These are phyloP conservation scores for Phytophthora brassicae DNA, from an alignment of 352 stramenopile genomes.

Conservation along the genomic window DNA sequence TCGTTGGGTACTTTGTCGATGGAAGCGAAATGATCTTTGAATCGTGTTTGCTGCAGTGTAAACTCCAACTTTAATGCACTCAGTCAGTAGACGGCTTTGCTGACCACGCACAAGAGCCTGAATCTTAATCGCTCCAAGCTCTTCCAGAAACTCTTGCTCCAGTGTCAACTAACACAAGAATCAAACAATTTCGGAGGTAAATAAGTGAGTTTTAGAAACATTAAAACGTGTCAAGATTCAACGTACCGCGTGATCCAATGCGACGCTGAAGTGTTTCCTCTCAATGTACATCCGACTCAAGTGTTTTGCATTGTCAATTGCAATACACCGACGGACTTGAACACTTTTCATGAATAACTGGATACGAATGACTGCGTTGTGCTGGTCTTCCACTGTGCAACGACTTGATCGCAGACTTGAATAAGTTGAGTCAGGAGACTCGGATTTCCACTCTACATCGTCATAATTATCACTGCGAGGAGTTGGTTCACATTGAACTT, in stretches of 20 bases:
- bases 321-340: slow-evolving; percentile 23
- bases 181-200: background rate
- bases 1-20: slow-evolving; percentile 9
- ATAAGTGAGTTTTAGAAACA: background rate
- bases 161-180: slow-evolving; percentile 27
- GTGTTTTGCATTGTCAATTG: slow-evolving; percentile 29
- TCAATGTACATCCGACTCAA: slow-evolving; percentile 72
- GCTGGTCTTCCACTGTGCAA: background rate
- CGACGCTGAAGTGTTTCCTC: slow-evolving; percentile 48
- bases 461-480: slow-evolving; percentile 10
- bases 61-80: slow-evolving; percentile 46
- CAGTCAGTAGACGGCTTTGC: slow-evolving; percentile 51
- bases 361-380: slow-evolving; percentile 40
- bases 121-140: slow-evolving; percentile 55
- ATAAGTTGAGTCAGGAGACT: background rate
- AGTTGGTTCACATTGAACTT: background rate
- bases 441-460: slow-evolving; percentile 15
- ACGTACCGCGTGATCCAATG: slow-evolving; percentile 50
- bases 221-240: background rate
- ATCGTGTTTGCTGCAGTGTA: slow-evolving; percentile 50
- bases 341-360: slow-evolving; percentile 40
- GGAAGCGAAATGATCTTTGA: slow-evolving; percentile 43
- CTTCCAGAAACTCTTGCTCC: slow-evolving; percentile 51
- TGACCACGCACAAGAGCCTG: slow-evolving; percentile 63
- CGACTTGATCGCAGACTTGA: slow-evolving; percentile 6